Evolutionary conservation across 495 filamentous ascomycete genomes (phyloP).

Genomic region (Xylaria flabelliformis): DNA sequence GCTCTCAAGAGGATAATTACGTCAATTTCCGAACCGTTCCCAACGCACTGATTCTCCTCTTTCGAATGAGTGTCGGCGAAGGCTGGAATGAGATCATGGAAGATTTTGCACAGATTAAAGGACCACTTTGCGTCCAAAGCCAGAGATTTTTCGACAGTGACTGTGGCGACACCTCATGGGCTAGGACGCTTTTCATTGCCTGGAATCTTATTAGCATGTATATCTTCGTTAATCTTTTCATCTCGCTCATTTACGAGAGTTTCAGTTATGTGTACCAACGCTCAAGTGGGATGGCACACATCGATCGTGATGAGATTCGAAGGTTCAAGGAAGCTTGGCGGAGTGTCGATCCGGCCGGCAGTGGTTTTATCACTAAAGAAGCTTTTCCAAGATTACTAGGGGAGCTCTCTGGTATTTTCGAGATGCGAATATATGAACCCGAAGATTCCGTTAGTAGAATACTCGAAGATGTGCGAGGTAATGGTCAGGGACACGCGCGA

Average conservation of each 20-base stretch:
- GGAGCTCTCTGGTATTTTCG: constrained; percentile 91
- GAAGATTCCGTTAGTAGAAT: constrained; percentile 85
- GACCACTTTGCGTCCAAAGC: constrained; percentile 75
- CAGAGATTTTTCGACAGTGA: constrained; percentile 80
- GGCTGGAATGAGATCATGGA: constrained; percentile 98
- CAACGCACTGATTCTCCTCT: constrained; percentile 91
- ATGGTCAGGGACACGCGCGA: constrained; percentile 56
- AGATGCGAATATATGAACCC: constrained; percentile 95
- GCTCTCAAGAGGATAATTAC: constrained; percentile 72
- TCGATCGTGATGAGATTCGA: constrained; percentile 90
- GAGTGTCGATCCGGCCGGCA: constrained; percentile 87
- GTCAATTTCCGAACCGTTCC: constrained; percentile 94
- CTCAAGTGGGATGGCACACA: constrained; percentile 81
- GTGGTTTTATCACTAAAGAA: constrained; percentile 90
- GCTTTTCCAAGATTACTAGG: constrained; percentile 88
- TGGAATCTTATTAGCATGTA: constrained; percentile 99
- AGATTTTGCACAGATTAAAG: constrained; percentile 81
- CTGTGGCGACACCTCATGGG: constrained; percentile 90
- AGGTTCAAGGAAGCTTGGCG: constrained; percentile 99
- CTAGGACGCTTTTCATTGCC: constrained; percentile 83
- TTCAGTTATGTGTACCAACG: constrained; percentile 99
- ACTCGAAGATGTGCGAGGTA: constrained; percentile 75
- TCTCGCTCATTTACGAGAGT: constrained; percentile 98
- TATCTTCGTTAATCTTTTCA: constrained; percentile 97
- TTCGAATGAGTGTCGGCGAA: constrained; percentile 90